Conservation (phyloP, 1,139 yeast genomes). For the Magnusiomyces ingens region DNA sequence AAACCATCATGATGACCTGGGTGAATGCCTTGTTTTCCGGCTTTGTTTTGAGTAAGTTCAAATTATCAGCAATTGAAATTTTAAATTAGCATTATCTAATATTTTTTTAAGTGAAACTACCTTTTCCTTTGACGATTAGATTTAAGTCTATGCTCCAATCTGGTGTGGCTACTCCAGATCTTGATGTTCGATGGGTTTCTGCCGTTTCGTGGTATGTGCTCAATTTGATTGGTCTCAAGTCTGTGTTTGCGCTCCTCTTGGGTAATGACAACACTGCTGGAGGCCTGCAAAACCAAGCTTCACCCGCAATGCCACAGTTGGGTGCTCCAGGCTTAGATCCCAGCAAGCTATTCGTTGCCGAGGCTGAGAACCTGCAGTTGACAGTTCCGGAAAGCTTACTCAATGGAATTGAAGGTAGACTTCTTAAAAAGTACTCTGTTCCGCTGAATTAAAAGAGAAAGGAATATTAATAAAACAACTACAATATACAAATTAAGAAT, state of each 20-base stretch:
- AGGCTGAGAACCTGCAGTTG: constrained; percentile 73
- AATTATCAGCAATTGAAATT: neutral
- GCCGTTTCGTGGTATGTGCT: constrained; percentile 97
- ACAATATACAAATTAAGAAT: constrained; percentile 38
- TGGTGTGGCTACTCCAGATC: constrained; percentile 77
- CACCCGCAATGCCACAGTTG: constrained; percentile 30
- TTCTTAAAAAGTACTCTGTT: constrained; percentile 31
- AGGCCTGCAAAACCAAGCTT: constrained; percentile 16
- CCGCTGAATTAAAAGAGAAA: neutral
- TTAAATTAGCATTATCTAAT: neutral
- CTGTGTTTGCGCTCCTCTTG: constrained; percentile 68
- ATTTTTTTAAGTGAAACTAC: constrained; percentile 47
- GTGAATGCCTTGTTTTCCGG: constrained; percentile 91
- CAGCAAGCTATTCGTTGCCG: constrained; percentile 52
- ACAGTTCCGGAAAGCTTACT: constrained; percentile 52
- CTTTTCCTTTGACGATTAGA: constrained; percentile 78
- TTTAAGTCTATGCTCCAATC: constrained; percentile 89
- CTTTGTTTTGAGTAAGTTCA: constrained; percentile 48
- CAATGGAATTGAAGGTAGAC: constrained; percentile 60
- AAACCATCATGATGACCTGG: constrained; percentile 94
- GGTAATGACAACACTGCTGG: constrained; percentile 41
- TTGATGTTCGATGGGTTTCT: constrained; percentile 91
- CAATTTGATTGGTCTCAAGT: constrained; percentile 75
- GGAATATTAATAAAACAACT: neutral
- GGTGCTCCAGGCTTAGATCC: constrained; percentile 45